Evolutionary conservation across 2,329 filamentous ascomycete genomes (phyloP), one percentile per base, ranked within the genome.

Genomic region (Xylaria sp.): DNA sequence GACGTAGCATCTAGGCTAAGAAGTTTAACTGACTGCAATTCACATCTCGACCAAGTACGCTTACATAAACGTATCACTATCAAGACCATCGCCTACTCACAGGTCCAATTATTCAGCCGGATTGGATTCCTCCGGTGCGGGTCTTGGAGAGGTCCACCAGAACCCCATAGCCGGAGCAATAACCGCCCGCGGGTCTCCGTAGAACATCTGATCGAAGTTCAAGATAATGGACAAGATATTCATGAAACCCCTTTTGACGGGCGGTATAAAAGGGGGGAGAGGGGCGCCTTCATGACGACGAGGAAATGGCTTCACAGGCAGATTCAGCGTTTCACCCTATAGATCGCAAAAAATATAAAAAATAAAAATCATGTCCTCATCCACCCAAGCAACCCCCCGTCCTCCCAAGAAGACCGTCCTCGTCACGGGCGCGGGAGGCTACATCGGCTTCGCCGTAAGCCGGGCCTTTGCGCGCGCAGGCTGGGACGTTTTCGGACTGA

Each of bases 401-500:
- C 36, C 60, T 1, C 46, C 59, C 5, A 54, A 42, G 53, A 75
- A 71, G 31, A 80, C 78, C 1, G 83, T 81, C n/a, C 76, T 86
- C 6, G 79, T 86, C 28, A 84, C 81, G 2, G 84, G 83, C 9
- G 83, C 83, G 13, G 84, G 84, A 60, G 84, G 83, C 10, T 85
- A 84, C 72, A 82, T 86, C 48, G 84, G 84, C 42, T 79, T 75
- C 26, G 81, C 83, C 0, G 82, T 85, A 0, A 79, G 79, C 60
- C 78, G 80, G 20, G 81, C 83, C 26, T 86, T 86, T 71, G 78
- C 79, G 5, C 79, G 80, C 7, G 81, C 82, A 9, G 84, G 83
- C 1, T 86, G 80, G 79, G 76, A 70, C 10, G 81, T 81, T 0
- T 85, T 81, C 72, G 84, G 84, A 1, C 79, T 86, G 2, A 74